phyloP scores from a whole-genome alignment of 805 yeast genomes.

The Wickerhamomyces chambardii region DNA sequence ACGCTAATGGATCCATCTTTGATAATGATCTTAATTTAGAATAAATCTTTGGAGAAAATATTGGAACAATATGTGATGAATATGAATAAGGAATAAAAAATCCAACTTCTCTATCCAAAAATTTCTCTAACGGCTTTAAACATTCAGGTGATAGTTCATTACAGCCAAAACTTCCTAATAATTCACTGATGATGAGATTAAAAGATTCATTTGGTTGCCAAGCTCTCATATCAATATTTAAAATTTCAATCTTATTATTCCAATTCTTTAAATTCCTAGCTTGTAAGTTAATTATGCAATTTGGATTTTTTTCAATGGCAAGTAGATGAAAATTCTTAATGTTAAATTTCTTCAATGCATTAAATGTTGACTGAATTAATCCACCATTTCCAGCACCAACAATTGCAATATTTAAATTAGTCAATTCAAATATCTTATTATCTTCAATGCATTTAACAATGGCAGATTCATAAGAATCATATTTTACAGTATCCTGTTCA shows the following conservation, averaged over 20 bases:
- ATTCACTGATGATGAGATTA: conserved; percentile 67
- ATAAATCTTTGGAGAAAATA: conserved; percentile 44
- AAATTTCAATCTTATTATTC: conserved; percentile 40
- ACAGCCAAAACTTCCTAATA: conserved; percentile 88
- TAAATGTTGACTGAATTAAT: conserved; percentile 44
- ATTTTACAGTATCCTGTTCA: conserved; percentile 64
- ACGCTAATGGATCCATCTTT: conserved; percentile 13
- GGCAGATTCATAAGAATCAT: conserved; percentile 59
- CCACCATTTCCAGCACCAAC: conserved; percentile 92
- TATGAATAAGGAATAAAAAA: conserved; percentile 56
- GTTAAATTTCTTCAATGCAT: conserved; percentile 27
- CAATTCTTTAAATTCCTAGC: conserved; percentile 43
- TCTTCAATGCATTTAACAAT: conserved; percentile 42
- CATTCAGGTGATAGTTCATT: conserved; percentile 89
- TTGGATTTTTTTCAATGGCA: conserved; percentile 68
- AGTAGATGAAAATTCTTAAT: conserved; percentile 22
- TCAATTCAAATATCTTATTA: conserved; percentile 8
- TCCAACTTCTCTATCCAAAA: conserved; percentile 32
- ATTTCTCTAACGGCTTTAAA: conserved; percentile 31
- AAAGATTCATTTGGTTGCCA: conserved; percentile 33
- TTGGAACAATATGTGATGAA: conserved; percentile 56
- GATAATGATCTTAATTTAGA: conserved; percentile 21
- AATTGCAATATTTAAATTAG: conserved; percentile 36
- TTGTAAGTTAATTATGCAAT: conserved; percentile 43
- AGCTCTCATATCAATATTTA: conserved; percentile 49